Evolutionary conservation across 2,329 filamentous ascomycete species (phyloP).

Genomic region (Penicillium sp.): DNA sequence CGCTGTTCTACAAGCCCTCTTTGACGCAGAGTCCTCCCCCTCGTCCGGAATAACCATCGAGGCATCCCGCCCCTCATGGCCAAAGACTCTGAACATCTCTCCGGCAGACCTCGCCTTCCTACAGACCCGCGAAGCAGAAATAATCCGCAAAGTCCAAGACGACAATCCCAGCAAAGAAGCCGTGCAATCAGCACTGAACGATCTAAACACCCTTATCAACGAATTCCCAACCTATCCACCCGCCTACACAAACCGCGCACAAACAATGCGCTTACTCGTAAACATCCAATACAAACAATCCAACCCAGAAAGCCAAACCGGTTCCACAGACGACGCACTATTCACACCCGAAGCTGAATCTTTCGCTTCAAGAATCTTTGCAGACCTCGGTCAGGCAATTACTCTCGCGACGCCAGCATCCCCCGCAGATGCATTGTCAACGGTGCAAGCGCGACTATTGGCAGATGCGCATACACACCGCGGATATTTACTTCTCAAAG

Average conservation of each 20-base stretch:
- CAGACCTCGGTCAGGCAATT: slow-evolving; percentile 52
- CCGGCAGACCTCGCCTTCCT: slow-evolving; percentile 41
- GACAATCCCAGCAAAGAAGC: slow-evolving; percentile 22
- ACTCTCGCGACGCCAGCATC: slow-evolving; percentile 46
- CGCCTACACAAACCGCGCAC: slow-evolving; percentile 61
- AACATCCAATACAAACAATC: slow-evolving; percentile 18
- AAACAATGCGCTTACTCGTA: slow-evolving; percentile 48
- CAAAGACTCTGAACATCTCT: slow-evolving; percentile 41
- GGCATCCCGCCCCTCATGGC: slow-evolving; percentile 44
- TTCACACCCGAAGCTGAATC: slow-evolving; percentile 26
- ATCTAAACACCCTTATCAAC: slow-evolving; percentile 49
- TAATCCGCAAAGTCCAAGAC: slow-evolving; percentile 44
- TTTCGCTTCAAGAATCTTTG: slow-evolving; percentile 33
- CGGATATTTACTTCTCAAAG: slow-evolving; percentile 49
- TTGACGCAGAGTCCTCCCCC: slow-evolving; percentile 50
- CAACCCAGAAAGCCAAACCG: background rate
- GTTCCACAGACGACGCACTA: slow-evolving; percentile 26
- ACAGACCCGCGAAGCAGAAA: slow-evolving; percentile 44
- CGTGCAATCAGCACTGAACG: slow-evolving; percentile 39
- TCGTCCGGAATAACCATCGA: slow-evolving; percentile 45
- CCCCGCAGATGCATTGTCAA: slow-evolving; percentile 47
- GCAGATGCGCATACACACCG: slow-evolving; percentile 61
- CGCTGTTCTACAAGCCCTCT: slow-evolving; percentile 51
- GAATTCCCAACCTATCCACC: slow-evolving; percentile 56
- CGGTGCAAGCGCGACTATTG: slow-evolving; percentile 54